Evolutionary conservation across 352 stramenopile species (phyloP), one percentile per base, ranked within the genome.

Genomic region (Pythium plurisporium): DNA sequence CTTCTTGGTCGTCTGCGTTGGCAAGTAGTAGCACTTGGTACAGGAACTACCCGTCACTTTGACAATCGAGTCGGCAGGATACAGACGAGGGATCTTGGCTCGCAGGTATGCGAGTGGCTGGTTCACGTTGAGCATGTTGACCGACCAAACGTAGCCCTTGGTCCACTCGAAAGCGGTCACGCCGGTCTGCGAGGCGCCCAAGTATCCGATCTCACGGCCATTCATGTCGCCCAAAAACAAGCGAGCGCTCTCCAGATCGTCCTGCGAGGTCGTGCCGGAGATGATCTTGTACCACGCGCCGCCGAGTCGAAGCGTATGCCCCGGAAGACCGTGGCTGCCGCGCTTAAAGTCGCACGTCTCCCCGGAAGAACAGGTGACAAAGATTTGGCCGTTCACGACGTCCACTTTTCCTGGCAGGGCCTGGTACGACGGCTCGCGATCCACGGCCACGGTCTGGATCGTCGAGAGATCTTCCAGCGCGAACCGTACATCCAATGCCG

Each of bases 231-330:
- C 79, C 0, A 92, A 54, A 59, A 80, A 90, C 37, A 92, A 43
- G 1, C 67, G 67, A 2, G 70, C 54, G 1, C 47, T 52, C 12
- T 75, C 54, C 4, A 90, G 56, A 3, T 69, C 68, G 15, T 75
- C 61, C 14, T 50, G 42, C 4, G 79, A 87, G 2, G 41, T 57
- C 8, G 59, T 44, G 29, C 86, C 74, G 3, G 72, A 74, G 4
- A 79, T 67, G 8, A 92, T 61, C 2, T 74, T 86, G 52, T 92
- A 92, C 82, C 82, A 92, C n/a, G 55, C 62, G 0, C 74, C 78
- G 17, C 64, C 76, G 22, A 92, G 82, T 0, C 70, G 73, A 46
- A 92, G 73, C 15, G 62, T 34, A 12, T 79, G 70, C 0, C 78
- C 78, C 5, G 82, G 82, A 19, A 92, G 65, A 3, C 82, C 82